Conservation (phyloP, 805 yeast species). For the Saccharomycopsis microspora region DNA sequence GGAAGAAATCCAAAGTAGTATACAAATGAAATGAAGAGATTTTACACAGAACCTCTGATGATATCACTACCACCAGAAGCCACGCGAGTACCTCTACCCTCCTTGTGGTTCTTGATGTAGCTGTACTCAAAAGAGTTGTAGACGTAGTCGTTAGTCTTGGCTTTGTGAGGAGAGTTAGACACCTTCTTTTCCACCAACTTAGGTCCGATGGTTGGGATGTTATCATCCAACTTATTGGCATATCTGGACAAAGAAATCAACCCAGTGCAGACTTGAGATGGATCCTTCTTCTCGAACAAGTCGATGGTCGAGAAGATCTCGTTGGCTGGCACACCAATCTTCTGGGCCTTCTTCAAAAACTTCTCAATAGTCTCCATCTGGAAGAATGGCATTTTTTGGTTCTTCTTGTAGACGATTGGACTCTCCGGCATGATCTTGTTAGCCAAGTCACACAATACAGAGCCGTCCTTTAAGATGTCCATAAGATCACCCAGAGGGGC, state of each 20-base stretch:
- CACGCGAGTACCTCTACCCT: slow-evolving; percentile 14
- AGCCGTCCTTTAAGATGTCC: slow-evolving; percentile 51
- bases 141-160: slow-evolving; percentile 12
- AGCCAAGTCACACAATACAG: slow-evolving; percentile 35
- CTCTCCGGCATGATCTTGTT: slow-evolving; percentile 28
- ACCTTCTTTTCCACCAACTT: slow-evolving; percentile 27
- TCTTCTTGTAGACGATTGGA: slow-evolving; percentile 37
- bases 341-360: slow-evolving; percentile 51
- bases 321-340: slow-evolving; percentile 65
- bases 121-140: slow-evolving; percentile 15
- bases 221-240: slow-evolving; percentile 43
- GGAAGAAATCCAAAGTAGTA: not conserved
- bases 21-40: not conserved
- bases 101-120: slow-evolving; percentile 14
- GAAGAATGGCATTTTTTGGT: slow-evolving; percentile 61
- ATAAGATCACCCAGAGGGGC: slow-evolving; percentile 34
- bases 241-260: slow-evolving; percentile 63
- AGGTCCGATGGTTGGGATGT: slow-evolving; percentile 48
- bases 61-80: slow-evolving; percentile 16
- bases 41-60: slow-evolving; percentile 13
- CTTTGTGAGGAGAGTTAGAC: slow-evolving; percentile 8
- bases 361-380: slow-evolving; percentile 76
- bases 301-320: slow-evolving; percentile 75
- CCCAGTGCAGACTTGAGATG: slow-evolving; percentile 67
- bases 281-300: slow-evolving; percentile 61